A percentile compares a stretch with the other conserved stretches of the same genome.
Conservation (phyloP, 768 basidiomycete genomes). For the Lepiota subincarnata region DNA sequence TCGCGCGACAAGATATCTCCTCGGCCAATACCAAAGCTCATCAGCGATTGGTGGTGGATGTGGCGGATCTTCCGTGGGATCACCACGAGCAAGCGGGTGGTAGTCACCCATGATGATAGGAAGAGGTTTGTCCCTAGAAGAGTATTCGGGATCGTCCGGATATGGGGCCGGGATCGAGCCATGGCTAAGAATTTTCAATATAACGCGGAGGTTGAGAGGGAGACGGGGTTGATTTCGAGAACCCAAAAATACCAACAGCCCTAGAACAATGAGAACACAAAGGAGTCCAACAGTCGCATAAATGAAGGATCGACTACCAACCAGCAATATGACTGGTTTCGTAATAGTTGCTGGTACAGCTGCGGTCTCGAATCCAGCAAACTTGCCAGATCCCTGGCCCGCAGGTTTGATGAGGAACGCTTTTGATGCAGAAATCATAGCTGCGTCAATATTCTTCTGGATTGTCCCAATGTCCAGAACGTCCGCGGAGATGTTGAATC, state of each 20-base stretch:
- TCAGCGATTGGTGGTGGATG: neutral
- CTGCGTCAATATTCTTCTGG: neutral
- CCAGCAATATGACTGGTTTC: neutral
- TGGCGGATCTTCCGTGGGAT: neutral
- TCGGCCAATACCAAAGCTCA: slow-evolving; percentile 5
- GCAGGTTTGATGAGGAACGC: slow-evolving; percentile 1
- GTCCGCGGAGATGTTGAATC: neutral
- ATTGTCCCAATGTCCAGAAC: slow-evolving; percentile 1
- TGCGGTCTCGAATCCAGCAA: neutral
- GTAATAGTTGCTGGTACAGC: neutral
- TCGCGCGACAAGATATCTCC: slow-evolving; percentile 1
- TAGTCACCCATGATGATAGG: slow-evolving; percentile 1
- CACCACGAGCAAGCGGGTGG: neutral
- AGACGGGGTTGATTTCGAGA: neutral
- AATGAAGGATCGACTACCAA: slow-evolving; percentile 3
- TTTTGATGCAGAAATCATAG: slow-evolving; percentile 1
- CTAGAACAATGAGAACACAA: neutral
- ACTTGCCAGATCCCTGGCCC: neutral
- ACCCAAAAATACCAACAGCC: neutral
- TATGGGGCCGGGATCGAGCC: neutral
- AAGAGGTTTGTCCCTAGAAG: neutral
- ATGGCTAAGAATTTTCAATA: neutral
- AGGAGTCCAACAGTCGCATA: neutral
- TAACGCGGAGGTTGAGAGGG: neutral
- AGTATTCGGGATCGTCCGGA: neutral